Base-by-base conservation (phyloP, 1,139 yeast genomes). In the Nakaseomyces sp. region DNA sequence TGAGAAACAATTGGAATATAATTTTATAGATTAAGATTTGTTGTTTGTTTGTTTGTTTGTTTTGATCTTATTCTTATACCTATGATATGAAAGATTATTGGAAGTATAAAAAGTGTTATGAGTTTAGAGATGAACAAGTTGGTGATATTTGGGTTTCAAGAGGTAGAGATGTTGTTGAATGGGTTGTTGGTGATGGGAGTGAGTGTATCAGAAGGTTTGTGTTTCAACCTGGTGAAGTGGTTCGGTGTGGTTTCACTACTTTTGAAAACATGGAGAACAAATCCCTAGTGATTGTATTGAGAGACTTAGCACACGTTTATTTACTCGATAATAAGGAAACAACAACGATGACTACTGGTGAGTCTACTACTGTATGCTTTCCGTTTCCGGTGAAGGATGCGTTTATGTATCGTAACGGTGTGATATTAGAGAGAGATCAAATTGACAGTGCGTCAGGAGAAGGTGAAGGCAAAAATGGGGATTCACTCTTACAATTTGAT, bases 401-500 rank as follows among this genome's bases (percentile, higher is more conserved):
- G 5, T 59, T 57, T 43, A 55, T 59, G 57, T 60, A 57, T 44
- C 47, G 53, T 3, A 50, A 58, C 32, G 65, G 65, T n/a, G 43
- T 61, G 2, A 45, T 61, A 5, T 44, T 61, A 24, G 61, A 60
- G 45, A 47, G 58, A 18, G 45, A 47, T 35, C 32, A 5, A 18
- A 7, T 22, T 9, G 9, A 22, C 9, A 22, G 9, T 7, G 24
- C 6, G 9, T 6, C 24, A 9, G 24, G 9, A 22, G 24, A 7
- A 7, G 24, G 9, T 22, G 24, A 22, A 22, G 24, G 24, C 9
- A 2, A 7, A 22, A 7, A n/a, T n/a, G n/a, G 6, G 24, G 9
- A 6, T 22, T 22, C 24, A 22, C 9, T 12, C 3, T 13, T 8
- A 7, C 8, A 18, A 17, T 12, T 15, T 46, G 37, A 10, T 20